Base-by-base conservation (phyloP, 192 early-diverging fungal genomes). In the Rhizophagus clarus region DNA sequence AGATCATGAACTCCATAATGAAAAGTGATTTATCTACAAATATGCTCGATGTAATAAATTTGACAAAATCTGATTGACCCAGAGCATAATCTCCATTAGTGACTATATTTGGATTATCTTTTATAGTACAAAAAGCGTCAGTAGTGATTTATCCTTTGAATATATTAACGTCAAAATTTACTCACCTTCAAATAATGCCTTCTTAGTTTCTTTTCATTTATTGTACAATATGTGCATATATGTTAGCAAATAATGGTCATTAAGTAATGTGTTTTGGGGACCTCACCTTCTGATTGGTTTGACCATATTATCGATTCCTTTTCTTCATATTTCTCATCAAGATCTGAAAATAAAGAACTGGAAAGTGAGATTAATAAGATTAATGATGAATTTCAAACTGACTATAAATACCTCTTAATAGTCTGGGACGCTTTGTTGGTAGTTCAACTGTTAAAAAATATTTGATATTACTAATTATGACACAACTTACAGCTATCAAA, bases 21-120 rank as follows among this genome's bases (percentile, higher is more conserved):
- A 79, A 79, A 22, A 66, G 77, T 11, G 77, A 79, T 47, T 79
- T 79, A 34, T 79, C 77, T 31, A 79, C 77, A 20, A 79, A 72
- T 24, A 2, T 15, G 70, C 40, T 7, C 2, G 42, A 26, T 26
- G 70, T 72, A 72, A 72, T 15, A 9, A 72, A 72, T 47, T 72
- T 26, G 26, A 24, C 22, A 72, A 71, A 71, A 40, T 71, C n/a
- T 17, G 69, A 42, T n/a, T 42, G 37, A n/a, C 40, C 70, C 7
- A n/a, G 70, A 49, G 45, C 7, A 72, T 49, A 49, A n/a, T 9
- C 7, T 3, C n/a, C 40, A n/a, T 28, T 72, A 12, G 49, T 37
- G 42, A 72, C 49, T 72, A 72, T 37, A 20, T 72, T 72, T 45
- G 70, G 70, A 9, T 1, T 1, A 72, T 24, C 70, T 72, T 71